Evolutionary conservation across 2,329 filamentous ascomycete species (phyloP).

Genomic region (Talaromyces atroroseus): DNA sequence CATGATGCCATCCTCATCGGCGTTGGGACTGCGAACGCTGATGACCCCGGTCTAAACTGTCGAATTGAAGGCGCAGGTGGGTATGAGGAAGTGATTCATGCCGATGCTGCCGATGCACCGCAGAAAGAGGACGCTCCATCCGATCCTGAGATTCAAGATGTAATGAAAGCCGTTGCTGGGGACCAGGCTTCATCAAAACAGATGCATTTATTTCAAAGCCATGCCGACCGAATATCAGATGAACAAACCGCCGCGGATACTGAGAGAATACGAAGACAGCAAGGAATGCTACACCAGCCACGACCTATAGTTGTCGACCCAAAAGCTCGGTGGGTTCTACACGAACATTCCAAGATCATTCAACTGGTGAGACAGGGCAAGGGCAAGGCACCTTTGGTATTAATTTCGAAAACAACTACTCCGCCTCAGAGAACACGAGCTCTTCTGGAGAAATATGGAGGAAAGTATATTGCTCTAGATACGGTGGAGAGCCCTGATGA

Average conservation of each 20-base stretch:
- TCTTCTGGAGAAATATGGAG: constrained; percentile 24
- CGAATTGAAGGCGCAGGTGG: constrained; percentile 59
- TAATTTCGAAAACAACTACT: constrained; percentile 36
- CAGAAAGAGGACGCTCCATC: not conserved
- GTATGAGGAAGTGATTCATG: constrained; percentile 20
- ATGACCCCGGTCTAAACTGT: constrained; percentile 82
- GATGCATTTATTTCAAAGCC: not conserved
- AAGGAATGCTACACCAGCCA: constrained; percentile 53
- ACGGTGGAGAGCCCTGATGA: not conserved
- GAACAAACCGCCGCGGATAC: not conserved
- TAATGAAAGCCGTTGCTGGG: not conserved
- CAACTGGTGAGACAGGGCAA: constrained; percentile 55
- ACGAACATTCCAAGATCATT: constrained; percentile 57
- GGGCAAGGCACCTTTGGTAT: constrained; percentile 67
- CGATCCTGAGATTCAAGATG: constrained; percentile 1
- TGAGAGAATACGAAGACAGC: not conserved
- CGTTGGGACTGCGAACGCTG: constrained; percentile 74
- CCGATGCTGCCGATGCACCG: constrained; percentile 37
- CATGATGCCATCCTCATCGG: constrained; percentile 85
- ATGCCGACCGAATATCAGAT: not conserved
- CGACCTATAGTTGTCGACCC: constrained; percentile 78
- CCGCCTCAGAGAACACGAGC: constrained; percentile 16
- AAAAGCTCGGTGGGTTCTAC: constrained; percentile 61
- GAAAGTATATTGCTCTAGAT: constrained; percentile 26
- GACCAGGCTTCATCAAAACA: not conserved